Base-by-base conservation (phyloP, 1,284 basidiomycete species). In the Papiliotrema laurentii region DNA sequence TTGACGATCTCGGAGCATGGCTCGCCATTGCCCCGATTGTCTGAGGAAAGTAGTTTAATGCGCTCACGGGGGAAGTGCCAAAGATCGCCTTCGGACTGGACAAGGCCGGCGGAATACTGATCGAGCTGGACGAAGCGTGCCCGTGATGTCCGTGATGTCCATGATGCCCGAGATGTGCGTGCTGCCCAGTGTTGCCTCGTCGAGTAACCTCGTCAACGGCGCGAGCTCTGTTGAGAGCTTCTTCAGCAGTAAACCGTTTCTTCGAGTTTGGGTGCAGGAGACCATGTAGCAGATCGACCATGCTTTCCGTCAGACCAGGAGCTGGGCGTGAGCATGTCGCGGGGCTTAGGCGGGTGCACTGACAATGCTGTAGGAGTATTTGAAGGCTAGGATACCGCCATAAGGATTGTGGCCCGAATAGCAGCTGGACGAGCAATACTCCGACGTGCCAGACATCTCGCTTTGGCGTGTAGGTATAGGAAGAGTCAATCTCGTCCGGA, bases 361-460 rank as follows among this genome's bases (percentile, higher is more conserved):
- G 42, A 69, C 68, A 61, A 39, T 72, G 60, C 24, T 68, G 65
- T 4, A 72, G 53, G 2, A 73, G 49, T 1, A 56, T 61, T 5
- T 55, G 48, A 1, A 73, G 56, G 31, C 61, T 66, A 10, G 62
- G 60, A 37, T 71, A 71, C 1, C 54, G 61, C 47, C 50, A 49
- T 7, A 74, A 49, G 10, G 58, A 54, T 18, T 69, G 56, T 1
- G 53, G 54, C 1, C 74, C 74, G 34, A 60, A 72, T 2, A 74
- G 45, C 45, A 74, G 56, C 42, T 73, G 67, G 4, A 72, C 45
- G 18, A 73, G 58, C 2, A 72, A 50, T 10, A 75, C 48, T 1
- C 66, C 73, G 0, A 61, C 60, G 43, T 73, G 64, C 74, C 74
- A 75, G 9, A 74, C 59, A 47, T 75, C 74, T 18, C 74, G 54